Evolutionary conservation across 768 basidiomycete genomes (phyloP).

Genomic region (Strobilomyces dryophilus): DNA sequence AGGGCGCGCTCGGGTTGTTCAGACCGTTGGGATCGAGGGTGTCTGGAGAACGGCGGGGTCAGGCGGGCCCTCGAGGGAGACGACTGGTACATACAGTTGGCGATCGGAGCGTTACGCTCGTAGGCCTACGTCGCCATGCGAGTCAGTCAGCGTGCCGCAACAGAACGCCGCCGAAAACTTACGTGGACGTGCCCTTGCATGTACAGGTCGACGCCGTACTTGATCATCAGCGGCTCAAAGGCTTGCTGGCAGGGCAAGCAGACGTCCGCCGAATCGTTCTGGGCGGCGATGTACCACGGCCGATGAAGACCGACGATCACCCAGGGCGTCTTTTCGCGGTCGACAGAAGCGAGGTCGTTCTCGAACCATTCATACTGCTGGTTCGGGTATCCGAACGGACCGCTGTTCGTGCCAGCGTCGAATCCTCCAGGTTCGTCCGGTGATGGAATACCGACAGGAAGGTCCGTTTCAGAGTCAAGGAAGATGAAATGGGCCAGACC

Average conservation of each 20-base stretch:
- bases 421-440: conserved; percentile 20
- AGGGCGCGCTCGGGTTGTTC: conserved; percentile 22
- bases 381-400: conserved; percentile 27
- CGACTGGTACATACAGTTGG: conserved; percentile 16
- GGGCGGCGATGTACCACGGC: conserved; percentile 21
- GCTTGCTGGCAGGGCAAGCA: conserved; percentile 24
- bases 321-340: conserved; percentile 25
- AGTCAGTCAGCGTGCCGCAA: background rate
- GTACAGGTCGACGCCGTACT: conserved; percentile 8
- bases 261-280: conserved; percentile 3
- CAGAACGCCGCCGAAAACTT: background rate
- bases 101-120: conserved; percentile 26
- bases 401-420: conserved; percentile 18
- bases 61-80: background rate
- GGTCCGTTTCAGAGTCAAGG: conserved; percentile 22
- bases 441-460: conserved; percentile 21
- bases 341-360: conserved; percentile 19
- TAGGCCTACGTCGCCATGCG: conserved; percentile 9
- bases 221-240: conserved; percentile 27
- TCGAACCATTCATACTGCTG: conserved; percentile 27
- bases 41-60: background rate
- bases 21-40: conserved; percentile 21
- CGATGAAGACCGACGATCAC: conserved; percentile 25
- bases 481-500: conserved; percentile 27
- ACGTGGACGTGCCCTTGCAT: conserved; percentile 28